Evolutionary conservation across 116 monocot species (phyloP), one percentile per base, ranked within the genome.

Genomic region (Dioscorea cayenensis): DNA sequence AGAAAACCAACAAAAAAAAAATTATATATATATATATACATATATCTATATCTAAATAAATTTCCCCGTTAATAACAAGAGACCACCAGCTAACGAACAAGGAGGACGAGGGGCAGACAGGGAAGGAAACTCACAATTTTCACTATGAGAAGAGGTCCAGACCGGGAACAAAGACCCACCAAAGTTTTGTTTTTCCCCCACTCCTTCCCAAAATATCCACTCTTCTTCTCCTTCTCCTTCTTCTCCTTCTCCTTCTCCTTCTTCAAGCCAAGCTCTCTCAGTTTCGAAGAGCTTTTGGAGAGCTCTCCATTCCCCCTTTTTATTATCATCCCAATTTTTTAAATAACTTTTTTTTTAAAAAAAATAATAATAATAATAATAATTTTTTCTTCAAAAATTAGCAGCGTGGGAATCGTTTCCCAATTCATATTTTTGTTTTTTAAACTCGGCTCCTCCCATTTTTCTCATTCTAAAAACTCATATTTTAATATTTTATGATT

Each of bases 61-160:
- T 16, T n/a, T n/a, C n/a, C 55, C 55, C 55, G 2, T 55, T 55
- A n/a, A 16, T 16, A 55, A 55, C 55, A 55, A 55, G 55, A 55
- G 19, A 55, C 55, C 55, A 55, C 11, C 43, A 12, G 43, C 11
- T 43, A 12, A 12, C 16, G 55, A 16, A n/a, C 5, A 16, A 55
- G 3, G 18, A 55, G 19, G n/a, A 55, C 1, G 55, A 55, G 55
- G 19, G 55, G 55, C 55, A 55, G 18, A 16, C 4, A 55, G 55
- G 55, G 55, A 55, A 55, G 55, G n/a, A n/a, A 55, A 55, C 55
- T 55, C 55, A 55, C 55, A 55, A 55, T n/a, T 55, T n/a, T n/a
- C 32, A 55, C 14, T 5, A 16, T 55, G 55, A 14, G 1, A 55
- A 55, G 55, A 55, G 55, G 55, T 16, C 55, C 55, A 16, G 16